Conservation (phyloP, 805 yeast species). For the Cyberlindnera samutprakarnensis region DNA sequence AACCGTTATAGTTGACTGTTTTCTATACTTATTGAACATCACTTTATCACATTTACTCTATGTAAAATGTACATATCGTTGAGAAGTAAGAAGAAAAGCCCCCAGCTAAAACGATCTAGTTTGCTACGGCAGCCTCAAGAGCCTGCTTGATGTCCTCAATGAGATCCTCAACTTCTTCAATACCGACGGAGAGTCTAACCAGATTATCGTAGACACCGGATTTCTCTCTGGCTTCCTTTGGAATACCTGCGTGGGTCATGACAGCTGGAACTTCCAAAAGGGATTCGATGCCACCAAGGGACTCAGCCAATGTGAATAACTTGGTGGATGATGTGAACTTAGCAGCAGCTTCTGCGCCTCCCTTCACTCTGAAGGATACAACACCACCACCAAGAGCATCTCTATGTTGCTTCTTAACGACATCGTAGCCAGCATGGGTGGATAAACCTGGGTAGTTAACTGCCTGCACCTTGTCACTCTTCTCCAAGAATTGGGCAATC, state of each 20-base stretch:
- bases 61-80: no score
- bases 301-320: constrained; percentile 80
- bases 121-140: constrained; percentile 26
- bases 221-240: constrained; percentile 67
- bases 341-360: constrained; percentile 73
- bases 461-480: constrained; percentile 44
- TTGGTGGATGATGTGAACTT: constrained; percentile 66
- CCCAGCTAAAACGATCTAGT: no score
- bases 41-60: no score
- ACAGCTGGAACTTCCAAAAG: constrained; percentile 82
- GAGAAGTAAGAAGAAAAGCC: no score
- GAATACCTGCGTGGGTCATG: constrained; percentile 91
- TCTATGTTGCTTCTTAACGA: constrained; percentile 71
- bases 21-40: no score
- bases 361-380: constrained; percentile 79
- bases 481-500: constrained; percentile 57
- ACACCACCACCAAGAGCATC: constrained; percentile 87
- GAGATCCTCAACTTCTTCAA: constrained; percentile 76
- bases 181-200: constrained; percentile 79
- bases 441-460: constrained; percentile 84
- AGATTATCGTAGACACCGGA: constrained; percentile 78
- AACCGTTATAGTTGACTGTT: no score
- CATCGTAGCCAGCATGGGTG: constrained; percentile 52
- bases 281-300: constrained; percentile 86
- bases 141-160: constrained; percentile 68